Conservation (phyloP, 1,139 yeast genomes). For the Candida sanyaensis region DNA sequence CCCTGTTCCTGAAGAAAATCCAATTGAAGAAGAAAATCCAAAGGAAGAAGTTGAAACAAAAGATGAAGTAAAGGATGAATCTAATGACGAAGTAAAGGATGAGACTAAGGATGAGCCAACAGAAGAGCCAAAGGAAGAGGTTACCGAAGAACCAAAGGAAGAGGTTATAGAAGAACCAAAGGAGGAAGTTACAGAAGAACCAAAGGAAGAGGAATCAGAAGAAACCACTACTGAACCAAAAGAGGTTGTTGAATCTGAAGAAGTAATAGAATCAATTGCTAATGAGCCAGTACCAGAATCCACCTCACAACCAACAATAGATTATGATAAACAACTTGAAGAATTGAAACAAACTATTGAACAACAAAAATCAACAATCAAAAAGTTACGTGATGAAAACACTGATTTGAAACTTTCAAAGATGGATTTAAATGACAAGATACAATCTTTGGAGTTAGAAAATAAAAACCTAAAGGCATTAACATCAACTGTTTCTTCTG, state of each 20-base stretch:
- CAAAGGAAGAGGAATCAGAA: background rate
- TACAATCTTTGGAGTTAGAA: conserved; percentile 26
- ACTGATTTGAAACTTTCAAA: conserved; percentile 44
- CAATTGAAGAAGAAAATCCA: background rate
- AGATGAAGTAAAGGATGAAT: conserved; percentile 14
- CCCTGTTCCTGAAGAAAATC: conserved; percentile 9
- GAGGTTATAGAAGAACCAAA: background rate
- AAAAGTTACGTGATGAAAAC: conserved; percentile 43
- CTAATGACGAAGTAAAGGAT: conserved; percentile 13
- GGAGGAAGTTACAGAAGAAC: conserved; percentile 5
- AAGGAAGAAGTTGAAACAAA: conserved; percentile 2
- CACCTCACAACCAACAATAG: background rate
- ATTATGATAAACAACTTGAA: conserved; percentile 28
- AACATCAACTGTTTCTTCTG: conserved; percentile 4
- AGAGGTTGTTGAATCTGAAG: conserved; percentile 1
- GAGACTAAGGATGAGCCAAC: conserved; percentile 11
- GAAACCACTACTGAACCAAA: conserved; percentile 1
- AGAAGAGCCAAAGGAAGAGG: conserved; percentile 13
- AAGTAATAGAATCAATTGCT: background rate
- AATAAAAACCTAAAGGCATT: conserved; percentile 19
- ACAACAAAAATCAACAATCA: conserved; percentile 38
- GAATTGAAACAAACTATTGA: conserved; percentile 25
- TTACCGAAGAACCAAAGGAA: background rate
- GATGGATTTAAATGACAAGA: conserved; percentile 48
- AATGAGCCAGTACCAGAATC: background rate